Conservation (phyloP, 805 yeast species). For the Suhomyces sp. region DNA sequence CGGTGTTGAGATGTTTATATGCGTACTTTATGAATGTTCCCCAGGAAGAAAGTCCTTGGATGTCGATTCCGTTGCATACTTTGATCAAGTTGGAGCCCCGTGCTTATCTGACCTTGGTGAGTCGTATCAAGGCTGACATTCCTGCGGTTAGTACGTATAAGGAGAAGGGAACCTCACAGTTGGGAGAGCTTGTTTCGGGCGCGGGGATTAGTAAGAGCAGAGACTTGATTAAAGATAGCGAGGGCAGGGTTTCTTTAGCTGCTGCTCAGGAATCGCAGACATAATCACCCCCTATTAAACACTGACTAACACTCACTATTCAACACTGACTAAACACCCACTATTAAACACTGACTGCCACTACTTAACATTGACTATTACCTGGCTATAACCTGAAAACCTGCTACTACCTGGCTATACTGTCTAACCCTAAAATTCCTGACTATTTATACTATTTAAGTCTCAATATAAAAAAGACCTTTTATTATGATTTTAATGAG, state of each 20-base stretch:
- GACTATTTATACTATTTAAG: no score
- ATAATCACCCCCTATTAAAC: neutral
- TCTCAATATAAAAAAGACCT: no score
- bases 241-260: constrained; percentile 5
- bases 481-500: no score
- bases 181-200: constrained; percentile 47
- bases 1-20: constrained; percentile 91
- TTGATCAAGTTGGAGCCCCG: constrained; percentile 92
- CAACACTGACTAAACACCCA: no score
- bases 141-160: constrained; percentile 98
- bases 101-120: constrained; percentile 85
- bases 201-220: constrained; percentile 43
- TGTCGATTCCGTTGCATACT: constrained; percentile 96
- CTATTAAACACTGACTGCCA: no score
- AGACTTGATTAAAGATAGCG: constrained; percentile 45
- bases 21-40: constrained; percentile 99
- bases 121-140: constrained; percentile 89
- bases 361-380: no score
- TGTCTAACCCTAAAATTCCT: no score
- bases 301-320: no score
- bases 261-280: neutral
- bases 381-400: no score
- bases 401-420: no score
- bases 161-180: constrained; percentile 81
- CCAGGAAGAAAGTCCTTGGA: constrained; percentile 97